A percentile compares a stretch with the other conserved stretches of the same genome.
Evolutionary conservation across 495 filamentous ascomycete genomes (phyloP).

Genomic region (Penicillium cinerascens): DNA sequence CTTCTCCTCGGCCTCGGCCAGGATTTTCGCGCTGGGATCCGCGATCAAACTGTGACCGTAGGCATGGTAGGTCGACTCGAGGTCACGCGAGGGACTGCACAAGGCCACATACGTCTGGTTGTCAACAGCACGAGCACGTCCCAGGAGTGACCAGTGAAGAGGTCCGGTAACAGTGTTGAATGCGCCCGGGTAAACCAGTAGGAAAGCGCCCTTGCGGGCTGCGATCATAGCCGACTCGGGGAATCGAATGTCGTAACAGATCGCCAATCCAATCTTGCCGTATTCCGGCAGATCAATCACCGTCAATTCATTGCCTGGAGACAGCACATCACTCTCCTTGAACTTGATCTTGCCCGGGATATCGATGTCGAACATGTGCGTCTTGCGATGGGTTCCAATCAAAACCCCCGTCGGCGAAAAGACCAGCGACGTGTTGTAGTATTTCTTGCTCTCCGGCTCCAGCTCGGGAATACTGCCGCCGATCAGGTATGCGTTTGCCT

Average conservation of each 20-base stretch:
- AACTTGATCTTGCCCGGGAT: constrained; percentile 94
- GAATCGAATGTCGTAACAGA: constrained; percentile 97
- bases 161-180: constrained; percentile 93
- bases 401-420: constrained; percentile 74
- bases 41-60: constrained; percentile 88
- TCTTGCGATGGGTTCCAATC: constrained; percentile 86
- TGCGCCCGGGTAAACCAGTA: constrained; percentile 87
- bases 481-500: constrained; percentile 73
- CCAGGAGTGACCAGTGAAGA: constrained; percentile 85
- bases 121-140: constrained; percentile 80
- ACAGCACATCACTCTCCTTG: constrained; percentile 83
- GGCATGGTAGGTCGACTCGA: constrained; percentile 75
- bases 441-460: constrained; percentile 58
- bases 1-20: constrained; percentile 68
- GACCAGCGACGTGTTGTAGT: constrained; percentile 87
- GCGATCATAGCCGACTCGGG: constrained; percentile 91
- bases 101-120: constrained; percentile 94
- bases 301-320: constrained; percentile 75
- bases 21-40: constrained; percentile 81
- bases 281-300: constrained; percentile 81
- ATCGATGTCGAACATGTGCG: constrained; percentile 98
- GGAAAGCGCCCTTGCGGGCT: constrained; percentile 75
- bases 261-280: constrained; percentile 78
- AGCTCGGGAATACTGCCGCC: constrained; percentile 93
- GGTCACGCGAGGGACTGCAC: constrained; percentile 86